phyloP scores from a whole-genome alignment of 208 protist genomes.

The Blastocrithidia nonstop region DNA sequence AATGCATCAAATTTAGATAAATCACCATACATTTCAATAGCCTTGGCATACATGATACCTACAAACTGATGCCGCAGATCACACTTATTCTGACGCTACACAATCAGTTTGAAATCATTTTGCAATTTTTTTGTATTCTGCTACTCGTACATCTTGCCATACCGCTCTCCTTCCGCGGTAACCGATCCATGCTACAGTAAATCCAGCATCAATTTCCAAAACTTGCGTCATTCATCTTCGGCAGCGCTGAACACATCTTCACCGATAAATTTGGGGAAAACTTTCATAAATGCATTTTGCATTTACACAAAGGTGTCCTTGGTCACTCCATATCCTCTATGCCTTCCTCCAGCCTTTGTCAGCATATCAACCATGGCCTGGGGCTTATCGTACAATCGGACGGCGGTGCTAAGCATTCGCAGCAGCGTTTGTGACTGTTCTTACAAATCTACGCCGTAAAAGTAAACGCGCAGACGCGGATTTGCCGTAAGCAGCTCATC shows the following conservation, averaged over 20 bases:
- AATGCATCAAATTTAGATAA: slow-evolving; percentile 38
- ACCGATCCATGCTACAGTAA: slow-evolving; percentile 31
- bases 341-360: slow-evolving; percentile 34
- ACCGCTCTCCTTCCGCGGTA: slow-evolving; percentile 34
- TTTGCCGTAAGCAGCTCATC: slow-evolving; percentile 33
- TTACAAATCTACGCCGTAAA: slow-evolving; percentile 40
- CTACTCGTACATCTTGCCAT: slow-evolving; percentile 21
- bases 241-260: slow-evolving; percentile 25
- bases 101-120: slow-evolving; percentile 37
- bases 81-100: slow-evolving; percentile 22
- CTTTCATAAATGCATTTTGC: slow-evolving; percentile 45
- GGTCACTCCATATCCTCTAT: slow-evolving; percentile 50
- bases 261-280: slow-evolving; percentile 58
- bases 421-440: slow-evolving; percentile 42
- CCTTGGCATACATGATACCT: slow-evolving; percentile 44
- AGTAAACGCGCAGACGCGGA: slow-evolving; percentile 24
- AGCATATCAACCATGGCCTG: slow-evolving; percentile 41
- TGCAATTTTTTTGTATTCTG: slow-evolving; percentile 28
- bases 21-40: slow-evolving; percentile 44
- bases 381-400: slow-evolving; percentile 52
- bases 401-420: slow-evolving; percentile 45
- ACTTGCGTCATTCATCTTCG: slow-evolving; percentile 45
- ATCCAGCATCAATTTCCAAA: slow-evolving; percentile 37
- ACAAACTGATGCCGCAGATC: slow-evolving; percentile 38
- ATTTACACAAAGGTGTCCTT: slow-evolving; percentile 28